These are phyloP conservation scores for Arbutus unedo DNA, from an alignment of 148 eudicot species.

Conservation along the genomic window DNA sequence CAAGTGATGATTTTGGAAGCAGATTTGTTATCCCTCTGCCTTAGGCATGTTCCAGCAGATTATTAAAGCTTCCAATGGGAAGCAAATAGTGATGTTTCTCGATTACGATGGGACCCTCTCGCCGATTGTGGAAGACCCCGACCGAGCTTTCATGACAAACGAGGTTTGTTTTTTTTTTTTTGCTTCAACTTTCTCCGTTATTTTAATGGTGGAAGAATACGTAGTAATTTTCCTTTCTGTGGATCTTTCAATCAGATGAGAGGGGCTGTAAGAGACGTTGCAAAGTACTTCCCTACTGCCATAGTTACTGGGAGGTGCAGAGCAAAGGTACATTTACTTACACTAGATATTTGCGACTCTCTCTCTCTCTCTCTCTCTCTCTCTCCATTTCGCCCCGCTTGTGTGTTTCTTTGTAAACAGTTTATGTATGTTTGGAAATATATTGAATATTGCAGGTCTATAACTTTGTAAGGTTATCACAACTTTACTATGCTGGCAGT, in stretches of 20 bases:
- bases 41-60: conserved; percentile 1
- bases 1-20: background rate
- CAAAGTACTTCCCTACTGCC: conserved; percentile 83
- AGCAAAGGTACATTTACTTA: conserved; percentile 61
- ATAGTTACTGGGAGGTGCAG: conserved; percentile 88
- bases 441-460: conserved; percentile 38
- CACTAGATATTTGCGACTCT: background rate
- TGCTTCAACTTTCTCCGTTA: background rate
- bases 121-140: background rate
- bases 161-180: background rate
- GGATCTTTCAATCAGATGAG: conserved; percentile 21
- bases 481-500: conserved; percentile 92
- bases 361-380: no score
- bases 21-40: conserved; percentile 6
- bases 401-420: background rate
- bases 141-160: conserved; percentile 1
- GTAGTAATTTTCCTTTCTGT: background rate
- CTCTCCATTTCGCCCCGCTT: no score
- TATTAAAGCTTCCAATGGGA: background rate
- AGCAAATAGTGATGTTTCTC: conserved; percentile 8
- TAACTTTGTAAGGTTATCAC: conserved; percentile 67
- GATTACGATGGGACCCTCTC: background rate
- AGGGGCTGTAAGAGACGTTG: conserved; percentile 58
- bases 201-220: background rate
- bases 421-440: background rate